Percentiles rank a stretch among this genome's conserved stretches.
Evolutionary conservation across 441 rosid genomes (phyloP).

Genomic region (Omphalea diandra): DNA sequence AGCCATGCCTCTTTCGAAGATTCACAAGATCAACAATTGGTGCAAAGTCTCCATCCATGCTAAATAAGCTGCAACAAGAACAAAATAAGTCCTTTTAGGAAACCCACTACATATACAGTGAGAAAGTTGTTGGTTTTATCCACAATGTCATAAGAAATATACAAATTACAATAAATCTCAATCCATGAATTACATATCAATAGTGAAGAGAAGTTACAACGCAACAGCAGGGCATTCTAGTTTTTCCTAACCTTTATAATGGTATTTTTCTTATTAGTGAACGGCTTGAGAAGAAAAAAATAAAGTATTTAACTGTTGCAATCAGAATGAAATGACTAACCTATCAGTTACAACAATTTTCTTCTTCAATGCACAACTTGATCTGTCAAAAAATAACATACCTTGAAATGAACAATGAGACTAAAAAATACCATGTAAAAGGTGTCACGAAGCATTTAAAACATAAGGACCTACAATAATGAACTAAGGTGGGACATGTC

Average conservation of each 20-base stretch:
- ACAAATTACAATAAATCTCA: background rate
- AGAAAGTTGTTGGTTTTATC: background rate
- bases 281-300: slow-evolving; percentile 9
- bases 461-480: slow-evolving; percentile 55
- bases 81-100: slow-evolving; percentile 9
- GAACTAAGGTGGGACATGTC: slow-evolving; percentile 76
- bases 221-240: background rate
- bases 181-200: background rate
- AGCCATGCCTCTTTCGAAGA: slow-evolving; percentile 72
- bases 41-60: slow-evolving; percentile 99
- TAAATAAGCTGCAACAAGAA: slow-evolving; percentile 65
- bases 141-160: background rate
- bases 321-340: slow-evolving; percentile 41
- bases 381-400: slow-evolving; percentile 45
- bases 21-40: slow-evolving; percentile 73
- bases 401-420: slow-evolving; percentile 19
- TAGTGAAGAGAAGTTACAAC: background rate
- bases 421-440: background rate
- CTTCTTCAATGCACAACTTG: slow-evolving; percentile 66
- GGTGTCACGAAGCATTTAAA: slow-evolving; percentile 5
- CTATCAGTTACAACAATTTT: slow-evolving; percentile 94
- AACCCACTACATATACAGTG: background rate
- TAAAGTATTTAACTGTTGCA: slow-evolving; percentile 6
- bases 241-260: background rate
- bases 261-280: background rate